Conservation (phyloP, 441 rosid genomes). For the Daphne laureola region DNA sequence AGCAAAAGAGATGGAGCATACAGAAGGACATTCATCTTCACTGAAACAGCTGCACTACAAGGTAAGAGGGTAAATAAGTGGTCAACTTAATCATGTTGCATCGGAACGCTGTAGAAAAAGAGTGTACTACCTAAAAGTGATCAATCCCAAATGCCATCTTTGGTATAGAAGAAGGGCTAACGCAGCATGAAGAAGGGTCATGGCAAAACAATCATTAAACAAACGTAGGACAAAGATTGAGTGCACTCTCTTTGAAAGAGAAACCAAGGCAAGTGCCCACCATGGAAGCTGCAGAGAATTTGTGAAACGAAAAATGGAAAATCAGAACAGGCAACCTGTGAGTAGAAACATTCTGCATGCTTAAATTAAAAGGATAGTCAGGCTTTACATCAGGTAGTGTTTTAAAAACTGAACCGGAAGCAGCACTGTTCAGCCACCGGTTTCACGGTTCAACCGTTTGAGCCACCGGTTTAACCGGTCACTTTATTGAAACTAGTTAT, state of each 20-base stretch:
- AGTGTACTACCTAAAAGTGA: slow-evolving; percentile 60
- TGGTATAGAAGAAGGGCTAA: slow-evolving; percentile 55
- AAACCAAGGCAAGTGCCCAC: slow-evolving; percentile 83
- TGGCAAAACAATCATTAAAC: slow-evolving; percentile 88
- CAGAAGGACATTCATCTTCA: slow-evolving; percentile 92
- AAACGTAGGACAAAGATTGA: slow-evolving; percentile 94
- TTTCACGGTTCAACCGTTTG: too few species aligned
- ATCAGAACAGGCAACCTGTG: too few species aligned
- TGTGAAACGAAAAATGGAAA: slow-evolving; percentile 2
- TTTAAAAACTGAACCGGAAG: too few species aligned
- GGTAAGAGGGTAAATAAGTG: slow-evolving; percentile 12
- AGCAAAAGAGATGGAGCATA: slow-evolving; percentile 82
- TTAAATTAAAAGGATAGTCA: too few species aligned
- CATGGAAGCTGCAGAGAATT: slow-evolving; percentile 70
- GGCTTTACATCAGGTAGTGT: too few species aligned
- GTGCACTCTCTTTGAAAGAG: slow-evolving; percentile 86
- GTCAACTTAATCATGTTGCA: slow-evolving; percentile 8
- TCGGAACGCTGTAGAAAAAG: slow-evolving; percentile 8
- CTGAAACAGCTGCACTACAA: slow-evolving; percentile 67
- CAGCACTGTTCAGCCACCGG: too few species aligned
- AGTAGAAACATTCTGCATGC: too few species aligned
- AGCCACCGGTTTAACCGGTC: too few species aligned
- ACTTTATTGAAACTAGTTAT: too few species aligned
- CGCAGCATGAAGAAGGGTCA: slow-evolving; percentile 74
- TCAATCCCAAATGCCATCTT: slow-evolving; percentile 78